phyloP scores from a whole-genome alignment of 768 basidiomycete genomes.

The Pulveroboletus sp. region DNA sequence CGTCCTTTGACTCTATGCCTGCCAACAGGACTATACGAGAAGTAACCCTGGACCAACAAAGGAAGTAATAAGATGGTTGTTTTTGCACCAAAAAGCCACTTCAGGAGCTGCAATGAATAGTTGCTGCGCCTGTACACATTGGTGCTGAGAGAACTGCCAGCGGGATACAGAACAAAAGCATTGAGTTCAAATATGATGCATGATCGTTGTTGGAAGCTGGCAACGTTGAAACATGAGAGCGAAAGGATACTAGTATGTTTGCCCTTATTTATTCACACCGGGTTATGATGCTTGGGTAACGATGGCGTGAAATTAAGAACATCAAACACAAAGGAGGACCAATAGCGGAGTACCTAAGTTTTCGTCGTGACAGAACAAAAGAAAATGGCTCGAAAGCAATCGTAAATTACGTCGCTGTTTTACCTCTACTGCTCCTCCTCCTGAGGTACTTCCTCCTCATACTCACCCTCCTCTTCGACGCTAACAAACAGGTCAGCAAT shows the following conservation, averaged over 20 bases:
- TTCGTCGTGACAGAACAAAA: slow-evolving; percentile 28
- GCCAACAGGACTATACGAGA: not conserved
- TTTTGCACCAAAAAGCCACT: slow-evolving; percentile 31
- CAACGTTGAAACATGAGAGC: too few relatives aligned
- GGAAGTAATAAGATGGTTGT: slow-evolving; percentile 8
- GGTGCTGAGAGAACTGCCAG: slow-evolving; percentile 18
- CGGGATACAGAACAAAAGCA: too few relatives aligned
- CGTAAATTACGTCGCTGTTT: slow-evolving; percentile 19
- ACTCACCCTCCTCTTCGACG: slow-evolving; percentile 85
- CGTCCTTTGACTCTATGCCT: slow-evolving; percentile 7
- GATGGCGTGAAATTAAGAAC: slow-evolving; percentile 30
- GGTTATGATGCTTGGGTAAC: slow-evolving; percentile 29
- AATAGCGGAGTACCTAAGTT: slow-evolving; percentile 36
- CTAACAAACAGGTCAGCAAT: slow-evolving; percentile 38
- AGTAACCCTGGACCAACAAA: slow-evolving; percentile 5
- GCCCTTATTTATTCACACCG: slow-evolving; percentile 7
- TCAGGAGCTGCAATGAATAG: slow-evolving; percentile 30
- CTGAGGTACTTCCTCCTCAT: slow-evolving; percentile 70
- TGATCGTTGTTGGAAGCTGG: too few relatives aligned
- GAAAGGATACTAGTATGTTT: not conserved
- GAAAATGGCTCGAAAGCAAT: slow-evolving; percentile 15
- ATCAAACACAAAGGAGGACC: slow-evolving; percentile 30
- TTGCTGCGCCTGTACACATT: slow-evolving; percentile 33
- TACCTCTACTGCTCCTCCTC: slow-evolving; percentile 57
- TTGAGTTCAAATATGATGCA: too few relatives aligned